Percentiles rank a stretch among this genome's conserved stretches.
phyloP scores from a whole-genome alignment of 345 rosid species.

The Corchorus olitorius region DNA sequence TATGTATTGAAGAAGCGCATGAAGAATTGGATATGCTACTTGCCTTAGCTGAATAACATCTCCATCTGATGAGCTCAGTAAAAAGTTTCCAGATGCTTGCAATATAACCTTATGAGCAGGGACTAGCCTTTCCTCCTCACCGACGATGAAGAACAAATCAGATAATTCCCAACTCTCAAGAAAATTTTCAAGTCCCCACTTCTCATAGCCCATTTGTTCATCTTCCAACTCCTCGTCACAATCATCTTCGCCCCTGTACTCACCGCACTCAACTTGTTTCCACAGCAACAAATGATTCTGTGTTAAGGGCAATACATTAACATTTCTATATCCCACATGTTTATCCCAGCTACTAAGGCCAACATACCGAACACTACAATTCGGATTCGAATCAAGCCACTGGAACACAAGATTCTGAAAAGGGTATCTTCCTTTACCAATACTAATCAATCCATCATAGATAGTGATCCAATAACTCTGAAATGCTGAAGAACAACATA shows the following conservation, averaged over 20 bases:
- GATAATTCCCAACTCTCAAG: slow-evolving; percentile 85
- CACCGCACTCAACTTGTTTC: slow-evolving; percentile 78
- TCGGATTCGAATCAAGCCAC: slow-evolving; percentile 91
- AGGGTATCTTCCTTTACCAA: slow-evolving; percentile 93
- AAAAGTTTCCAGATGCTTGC: slow-evolving; percentile 79
- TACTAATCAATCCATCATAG: slow-evolving; percentile 85
- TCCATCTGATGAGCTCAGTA: slow-evolving; percentile 42
- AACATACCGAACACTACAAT: slow-evolving; percentile 75
- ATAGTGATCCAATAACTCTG: slow-evolving; percentile 95
- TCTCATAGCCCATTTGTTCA: slow-evolving; percentile 45
- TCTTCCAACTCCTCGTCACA: slow-evolving; percentile 50
- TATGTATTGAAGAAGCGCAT: slow-evolving; percentile 78
- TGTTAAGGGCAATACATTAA: slow-evolving; percentile 81
- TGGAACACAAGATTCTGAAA: slow-evolving; percentile 88
- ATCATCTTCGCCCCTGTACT: slow-evolving; percentile 49
- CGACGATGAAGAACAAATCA: slow-evolving; percentile 71
- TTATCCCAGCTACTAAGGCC: slow-evolving; percentile 96
- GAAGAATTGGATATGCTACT: slow-evolving; percentile 59
- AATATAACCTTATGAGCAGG: slow-evolving; percentile 91
- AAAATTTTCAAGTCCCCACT: slow-evolving; percentile 84
- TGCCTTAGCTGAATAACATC: slow-evolving; percentile 54
- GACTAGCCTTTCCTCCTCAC: slow-evolving; percentile 58
- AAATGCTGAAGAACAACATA: slow-evolving; percentile 80
- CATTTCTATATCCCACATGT: slow-evolving; percentile 96
- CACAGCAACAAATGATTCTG: slow-evolving; percentile 74